phyloP scores from a whole-genome alignment of 768 basidiomycete species.

The Mycena albidolilacea region DNA sequence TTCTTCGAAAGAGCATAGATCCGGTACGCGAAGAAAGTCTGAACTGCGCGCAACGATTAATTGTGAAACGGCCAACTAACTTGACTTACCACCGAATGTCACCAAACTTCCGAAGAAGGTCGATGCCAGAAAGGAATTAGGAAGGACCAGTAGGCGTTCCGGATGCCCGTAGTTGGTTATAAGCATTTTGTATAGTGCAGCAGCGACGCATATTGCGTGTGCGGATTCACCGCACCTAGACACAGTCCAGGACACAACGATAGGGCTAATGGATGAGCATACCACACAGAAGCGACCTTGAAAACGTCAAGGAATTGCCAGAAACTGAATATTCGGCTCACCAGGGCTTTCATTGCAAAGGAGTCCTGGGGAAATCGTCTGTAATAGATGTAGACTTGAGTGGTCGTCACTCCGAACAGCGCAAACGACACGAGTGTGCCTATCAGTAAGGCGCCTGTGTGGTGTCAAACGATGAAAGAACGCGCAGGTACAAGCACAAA shows the following conservation, averaged over 20 bases:
- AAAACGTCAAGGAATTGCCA: not conserved
- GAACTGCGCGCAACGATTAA: slow-evolving; percentile 2
- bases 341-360: not conserved
- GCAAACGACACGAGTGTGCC: slow-evolving; percentile 9
- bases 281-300: slow-evolving; percentile 15
- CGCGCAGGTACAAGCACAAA: not conserved
- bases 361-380: slow-evolving; percentile 14
- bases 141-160: not conserved
- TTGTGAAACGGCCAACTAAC: not conserved
- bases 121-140: slow-evolving; percentile 1
- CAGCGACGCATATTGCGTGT: slow-evolving; percentile 15
- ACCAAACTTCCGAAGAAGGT: not conserved
- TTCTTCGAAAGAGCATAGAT: slow-evolving; percentile 5
- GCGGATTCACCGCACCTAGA: slow-evolving; percentile 11
- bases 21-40: slow-evolving; percentile 20
- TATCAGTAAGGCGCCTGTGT: slow-evolving; percentile 17
- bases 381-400: slow-evolving; percentile 14
- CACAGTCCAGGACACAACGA: not conserved
- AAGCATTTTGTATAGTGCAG: not conserved
- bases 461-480: not conserved
- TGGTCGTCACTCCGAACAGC: slow-evolving; percentile 16
- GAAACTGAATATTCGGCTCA: not conserved
- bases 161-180: slow-evolving; percentile 21
- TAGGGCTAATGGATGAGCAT: not conserved
- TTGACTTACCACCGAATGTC: not conserved